Base-by-base conservation (phyloP, 108 stramenopile species). In the Nitzschia sp. region DNA sequence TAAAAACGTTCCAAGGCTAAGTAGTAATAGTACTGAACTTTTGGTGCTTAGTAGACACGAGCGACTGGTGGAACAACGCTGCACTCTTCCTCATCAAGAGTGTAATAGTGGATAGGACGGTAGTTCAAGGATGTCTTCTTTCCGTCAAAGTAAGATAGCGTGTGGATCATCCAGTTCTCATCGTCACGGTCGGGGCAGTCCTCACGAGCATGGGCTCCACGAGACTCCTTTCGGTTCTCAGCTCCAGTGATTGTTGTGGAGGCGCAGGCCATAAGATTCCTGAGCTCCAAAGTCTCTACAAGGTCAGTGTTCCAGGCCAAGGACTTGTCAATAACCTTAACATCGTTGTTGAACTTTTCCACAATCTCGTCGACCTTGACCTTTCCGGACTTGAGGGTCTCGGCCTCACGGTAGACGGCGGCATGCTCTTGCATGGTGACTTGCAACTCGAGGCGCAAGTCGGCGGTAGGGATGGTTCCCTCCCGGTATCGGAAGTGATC, bases 301-400 rank as follows among this genome's bases (percentile, higher is more conserved):
- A 99, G 80, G 80, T 99, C 97, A 7, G 97, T 98, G 78, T 99
- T 99, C 98, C 98, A 99, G 63, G 98, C 86, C 34, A 99, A 83
- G 40, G 93, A 95, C 46, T 96, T 91, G 75, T 98, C 98, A 0
- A 87, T 90, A 43, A 97, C 95, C 29, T 83, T 76, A 10, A 97
- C 81, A 67, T 99, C 92, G 40, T 41, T 53, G 25, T 82, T 61
- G 77, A 97, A 97, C 46, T 81, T 80, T 43, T 86, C 22, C 7
- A 96, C 95, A 14, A 97, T 88, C 11, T 82, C 75, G 72, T 99
- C 97, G 46, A 99, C 90, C 53, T 90, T 82, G n/a, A 63, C 54
- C 44, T 75, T 78, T 41, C 98, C 98, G 70, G 97, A 91, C 10
- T 73, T 82, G 22, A 99, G 80, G 0, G 83, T 64, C 41, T 96